Conservation (phyloP, 192 early-diverging fungal genomes). For the Oehlia diaphana region DNA sequence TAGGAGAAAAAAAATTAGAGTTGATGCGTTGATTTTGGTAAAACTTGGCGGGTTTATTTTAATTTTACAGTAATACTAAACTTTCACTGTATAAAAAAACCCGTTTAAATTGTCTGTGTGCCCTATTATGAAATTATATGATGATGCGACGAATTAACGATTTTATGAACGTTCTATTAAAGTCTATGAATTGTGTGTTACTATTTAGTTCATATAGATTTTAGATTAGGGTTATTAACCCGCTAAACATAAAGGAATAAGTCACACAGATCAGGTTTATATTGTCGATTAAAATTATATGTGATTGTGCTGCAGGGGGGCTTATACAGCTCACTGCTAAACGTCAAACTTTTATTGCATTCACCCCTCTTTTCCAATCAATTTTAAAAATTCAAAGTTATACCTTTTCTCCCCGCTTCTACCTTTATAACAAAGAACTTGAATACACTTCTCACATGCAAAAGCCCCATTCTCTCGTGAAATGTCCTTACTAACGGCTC, state of each 20-base stretch:
- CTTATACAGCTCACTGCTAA: not conserved
- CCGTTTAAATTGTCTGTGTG: not conserved
- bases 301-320: not conserved
- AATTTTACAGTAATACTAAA: not conserved
- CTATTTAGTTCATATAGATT: conserved; percentile 1
- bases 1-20: conserved; percentile 10
- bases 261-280: conserved; percentile 13
- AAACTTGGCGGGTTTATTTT: conserved; percentile 6
- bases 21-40: conserved; percentile 21
- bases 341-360: conserved; percentile 26
- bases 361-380: not conserved
- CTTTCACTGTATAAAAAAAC: not conserved
- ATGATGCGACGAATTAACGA: not conserved
- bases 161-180: conserved; percentile 9
- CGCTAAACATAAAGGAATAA: not conserved
- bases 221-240: not conserved
- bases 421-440: conserved; percentile 15
- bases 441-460: not conserved
- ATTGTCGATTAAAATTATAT: not conserved
- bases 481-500: conserved; percentile 1
- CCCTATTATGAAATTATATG: not conserved
- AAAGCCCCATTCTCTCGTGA: not conserved
- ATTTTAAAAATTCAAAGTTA: conserved; percentile 13
- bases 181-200: conserved; percentile 8
- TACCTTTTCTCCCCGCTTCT: conserved; percentile 11